Conservation (phyloP, 2,329 filamentous ascomycete species). For the Xylaria hypoxylon region DNA sequence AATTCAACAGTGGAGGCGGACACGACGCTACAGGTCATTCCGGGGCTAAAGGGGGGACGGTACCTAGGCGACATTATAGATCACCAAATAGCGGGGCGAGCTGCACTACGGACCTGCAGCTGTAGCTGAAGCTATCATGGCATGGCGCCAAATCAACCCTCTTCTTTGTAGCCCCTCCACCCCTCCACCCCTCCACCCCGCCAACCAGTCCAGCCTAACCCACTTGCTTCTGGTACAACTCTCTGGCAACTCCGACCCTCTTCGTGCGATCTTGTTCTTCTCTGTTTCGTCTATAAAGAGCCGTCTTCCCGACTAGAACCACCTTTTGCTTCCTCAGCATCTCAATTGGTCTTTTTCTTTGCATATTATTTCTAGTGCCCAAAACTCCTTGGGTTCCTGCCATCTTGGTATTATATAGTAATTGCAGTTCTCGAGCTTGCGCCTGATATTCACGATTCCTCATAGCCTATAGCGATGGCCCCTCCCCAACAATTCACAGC, state of each 20-base stretch:
- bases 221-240: slow-evolving; percentile 25
- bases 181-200: slow-evolving; percentile 28
- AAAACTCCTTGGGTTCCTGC: background rate
- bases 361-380: slow-evolving; percentile 1
- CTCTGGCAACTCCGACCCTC: slow-evolving; percentile 31
- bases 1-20: slow-evolving; percentile 28
- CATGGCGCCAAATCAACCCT: slow-evolving; percentile 4
- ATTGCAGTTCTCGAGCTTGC: background rate
- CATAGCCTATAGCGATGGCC: slow-evolving; percentile 46
- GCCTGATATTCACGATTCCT: background rate
- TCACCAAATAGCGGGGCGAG: slow-evolving; percentile 36
- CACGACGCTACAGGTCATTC: slow-evolving; percentile 25
- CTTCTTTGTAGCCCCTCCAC: slow-evolving; percentile 21
- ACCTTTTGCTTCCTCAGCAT: slow-evolving; percentile 7
- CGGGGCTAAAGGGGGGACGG: slow-evolving; percentile 1
- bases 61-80: background rate
- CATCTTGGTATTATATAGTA: slow-evolving; percentile 25
- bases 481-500: slow-evolving; percentile 66
- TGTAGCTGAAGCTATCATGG: slow-evolving; percentile 38
- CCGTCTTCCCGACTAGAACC: slow-evolving; percentile 5
- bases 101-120: slow-evolving; percentile 24
- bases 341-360: slow-evolving; percentile 15
- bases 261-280: slow-evolving; percentile 33
- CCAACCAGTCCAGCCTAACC: slow-evolving; percentile 33
- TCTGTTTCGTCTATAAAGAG: slow-evolving; percentile 29